Evolutionary conservation across 192 early-diverging fungal genomes (phyloP), one percentile per base, ranked within the genome.

Genomic region (Coemansia sp.): DNA sequence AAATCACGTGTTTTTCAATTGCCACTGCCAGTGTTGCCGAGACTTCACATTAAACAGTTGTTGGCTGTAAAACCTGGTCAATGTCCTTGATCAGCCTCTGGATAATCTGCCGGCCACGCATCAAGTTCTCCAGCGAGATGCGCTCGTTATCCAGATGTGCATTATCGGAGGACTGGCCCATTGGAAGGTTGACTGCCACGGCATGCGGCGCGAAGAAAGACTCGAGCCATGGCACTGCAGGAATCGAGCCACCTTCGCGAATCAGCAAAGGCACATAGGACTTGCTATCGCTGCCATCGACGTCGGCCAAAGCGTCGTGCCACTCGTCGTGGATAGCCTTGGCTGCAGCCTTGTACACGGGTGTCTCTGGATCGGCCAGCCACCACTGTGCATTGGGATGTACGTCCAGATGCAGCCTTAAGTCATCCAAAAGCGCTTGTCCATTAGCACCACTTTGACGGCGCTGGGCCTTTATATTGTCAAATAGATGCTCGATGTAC

Each of bases 141-240:
- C 90, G 81, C 74, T 92, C 90, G 50, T 92, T 89, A 55, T 86
- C 86, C 60, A 92, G 68, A 71, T 92, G 90, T 3, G 90, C 90
- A 56, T 92, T 88, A 54, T 92, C 90, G 1, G 90, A 88, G 9
- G 89, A 85, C 82, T 86, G 90, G 50, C 90, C 90, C 85, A 92
- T 87, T 2, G 90, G 89, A 61, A 92, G 83, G 63, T 92, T 87
- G 27, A 92, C 85, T 10, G 88, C 87, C 0, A 83, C 75, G 0
- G 89, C 86, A 10, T 84, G 65, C 23, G 77, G 77, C 12, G 65
- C 78, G 60, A 87, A 83, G 25, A 85, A 86, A 31, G 76, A 77
- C 65, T 90, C 90, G 9, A 92, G 82, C 87, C 86, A 90, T 12
- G 85, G 84, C 19, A 92, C 85, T 0, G 90, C 88, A 0, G 89